Evolutionary conservation across 202 grass and related monocot species (phyloP).

Genomic region (Hordeum pubiflorum): DNA sequence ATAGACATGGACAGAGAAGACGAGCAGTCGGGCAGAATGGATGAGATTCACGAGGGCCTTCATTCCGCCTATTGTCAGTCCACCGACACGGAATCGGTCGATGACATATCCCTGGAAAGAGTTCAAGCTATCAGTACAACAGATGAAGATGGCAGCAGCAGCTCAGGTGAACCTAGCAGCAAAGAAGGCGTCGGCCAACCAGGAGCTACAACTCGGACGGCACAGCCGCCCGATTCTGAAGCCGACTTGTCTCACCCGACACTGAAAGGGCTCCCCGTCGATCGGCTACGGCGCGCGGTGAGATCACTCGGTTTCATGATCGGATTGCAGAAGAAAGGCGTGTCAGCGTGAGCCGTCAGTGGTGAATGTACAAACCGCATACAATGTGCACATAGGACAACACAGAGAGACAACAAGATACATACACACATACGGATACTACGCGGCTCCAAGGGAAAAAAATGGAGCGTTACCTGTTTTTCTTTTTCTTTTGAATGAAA

Average conservation of each 20-base stretch:
- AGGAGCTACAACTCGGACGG: neutral
- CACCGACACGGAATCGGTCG: neutral
- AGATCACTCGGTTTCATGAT: conserved; percentile 36
- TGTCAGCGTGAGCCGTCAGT: conserved; percentile 1
- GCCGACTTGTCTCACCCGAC: conserved; percentile 42
- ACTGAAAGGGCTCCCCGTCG: conserved; percentile 42
- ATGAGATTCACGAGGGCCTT: conserved; percentile 48
- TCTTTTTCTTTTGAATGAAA: neutral
- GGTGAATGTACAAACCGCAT: conserved; percentile 24
- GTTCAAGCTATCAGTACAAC: neutral
- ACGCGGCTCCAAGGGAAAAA: neutral
- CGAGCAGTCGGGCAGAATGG: conserved; percentile 43
- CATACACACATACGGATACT: neutral
- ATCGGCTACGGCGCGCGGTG: conserved; percentile 30
- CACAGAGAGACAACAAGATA: neutral
- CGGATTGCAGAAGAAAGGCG: conserved; percentile 34
- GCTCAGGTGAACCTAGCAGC: conserved; percentile 26
- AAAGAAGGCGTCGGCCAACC: neutral
- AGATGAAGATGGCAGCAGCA: conserved; percentile 27
- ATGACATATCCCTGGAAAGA: conserved; percentile 31
- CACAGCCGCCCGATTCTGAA: no score
- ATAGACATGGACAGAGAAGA: conserved; percentile 84
- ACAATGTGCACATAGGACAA: neutral
- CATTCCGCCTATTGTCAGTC: conserved; percentile 57
- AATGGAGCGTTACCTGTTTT: neutral